Conservation (phyloP, 2,329 filamentous ascomycete genomes). For the Pseudopithomyces chartarum region DNA sequence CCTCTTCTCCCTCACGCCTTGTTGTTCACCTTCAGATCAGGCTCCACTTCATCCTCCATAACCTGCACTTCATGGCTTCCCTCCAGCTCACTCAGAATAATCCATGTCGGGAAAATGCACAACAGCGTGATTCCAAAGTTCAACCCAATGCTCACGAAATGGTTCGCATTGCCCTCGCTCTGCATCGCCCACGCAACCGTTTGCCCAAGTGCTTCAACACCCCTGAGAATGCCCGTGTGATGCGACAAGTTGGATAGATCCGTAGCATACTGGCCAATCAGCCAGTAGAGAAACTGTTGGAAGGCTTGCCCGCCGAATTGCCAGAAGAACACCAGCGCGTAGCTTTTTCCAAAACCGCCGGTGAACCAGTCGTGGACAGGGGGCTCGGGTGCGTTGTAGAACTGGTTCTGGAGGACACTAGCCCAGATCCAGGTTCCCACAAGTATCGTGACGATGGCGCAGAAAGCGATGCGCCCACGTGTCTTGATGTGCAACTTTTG, state of each 20-base stretch:
- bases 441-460: slow-evolving; percentile 35
- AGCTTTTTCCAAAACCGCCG: slow-evolving; percentile 39
- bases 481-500: slow-evolving; percentile 41
- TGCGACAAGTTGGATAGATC: slow-evolving; percentile 38
- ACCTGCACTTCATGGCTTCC: slow-evolving; percentile 35
- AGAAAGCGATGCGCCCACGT: slow-evolving; percentile 35
- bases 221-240: slow-evolving; percentile 43
- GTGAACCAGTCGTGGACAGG: slow-evolving; percentile 42
- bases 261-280: slow-evolving; percentile 43
- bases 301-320: slow-evolving; percentile 44
- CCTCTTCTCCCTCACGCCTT: neutral
- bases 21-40: slow-evolving; percentile 12
- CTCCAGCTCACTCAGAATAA: slow-evolving; percentile 38
- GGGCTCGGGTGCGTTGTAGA: slow-evolving; percentile 31
- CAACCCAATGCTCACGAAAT: slow-evolving; percentile 43
- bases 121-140: slow-evolving; percentile 42
- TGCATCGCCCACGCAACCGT: slow-evolving; percentile 46
- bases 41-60: slow-evolving; percentile 20
- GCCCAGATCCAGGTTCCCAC: slow-evolving; percentile 45
- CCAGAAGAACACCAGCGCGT: slow-evolving; percentile 44
- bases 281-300: slow-evolving; percentile 45
- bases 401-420: slow-evolving; percentile 36
- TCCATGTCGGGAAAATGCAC: slow-evolving; percentile 40
- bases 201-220: slow-evolving; percentile 41
- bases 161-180: slow-evolving; percentile 41